Evolutionary conservation across 106 monocot genomes (phyloP).

Genomic region (Acorus gramineus): DNA sequence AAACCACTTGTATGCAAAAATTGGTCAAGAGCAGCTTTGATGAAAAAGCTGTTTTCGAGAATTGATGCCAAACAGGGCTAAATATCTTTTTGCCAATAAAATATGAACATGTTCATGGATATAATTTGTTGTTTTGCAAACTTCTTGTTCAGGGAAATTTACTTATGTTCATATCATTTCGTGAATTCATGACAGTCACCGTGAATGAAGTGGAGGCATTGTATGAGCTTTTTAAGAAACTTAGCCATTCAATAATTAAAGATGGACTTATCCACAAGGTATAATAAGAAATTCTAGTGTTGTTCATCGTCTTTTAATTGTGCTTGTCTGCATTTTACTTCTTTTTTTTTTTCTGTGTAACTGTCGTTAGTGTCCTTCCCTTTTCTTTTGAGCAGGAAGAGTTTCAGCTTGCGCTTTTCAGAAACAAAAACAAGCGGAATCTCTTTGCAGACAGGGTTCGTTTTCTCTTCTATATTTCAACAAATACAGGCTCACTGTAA

Average conservation of each 20-base stretch:
- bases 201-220: no score
- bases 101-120: no score
- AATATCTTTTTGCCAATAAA: no score
- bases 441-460: slow-evolving; percentile 28
- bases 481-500: no score
- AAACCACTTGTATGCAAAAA: no score
- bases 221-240: no score
- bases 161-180: neutral
- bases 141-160: neutral
- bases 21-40: no score
- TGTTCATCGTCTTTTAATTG: slow-evolving; percentile 2
- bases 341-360: neutral
- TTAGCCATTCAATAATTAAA: no score
- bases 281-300: neutral
- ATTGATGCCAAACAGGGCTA: no score
- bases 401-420: no score
- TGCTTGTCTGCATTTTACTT: neutral
- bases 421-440: no score
- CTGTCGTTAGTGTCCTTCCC: neutral
- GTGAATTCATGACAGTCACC: slow-evolving; percentile 19
- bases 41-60: no score
- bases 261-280: slow-evolving; percentile 3
- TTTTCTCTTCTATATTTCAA: neutral
- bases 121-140: neutral
- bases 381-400: slow-evolving; percentile 21